A percentile compares a stretch with the other conserved stretches of the same genome.
These are phyloP conservation scores for Apiospora saccharicola DNA, from an alignment of 2,329 filamentous ascomycete species.

Conservation along the genomic window DNA sequence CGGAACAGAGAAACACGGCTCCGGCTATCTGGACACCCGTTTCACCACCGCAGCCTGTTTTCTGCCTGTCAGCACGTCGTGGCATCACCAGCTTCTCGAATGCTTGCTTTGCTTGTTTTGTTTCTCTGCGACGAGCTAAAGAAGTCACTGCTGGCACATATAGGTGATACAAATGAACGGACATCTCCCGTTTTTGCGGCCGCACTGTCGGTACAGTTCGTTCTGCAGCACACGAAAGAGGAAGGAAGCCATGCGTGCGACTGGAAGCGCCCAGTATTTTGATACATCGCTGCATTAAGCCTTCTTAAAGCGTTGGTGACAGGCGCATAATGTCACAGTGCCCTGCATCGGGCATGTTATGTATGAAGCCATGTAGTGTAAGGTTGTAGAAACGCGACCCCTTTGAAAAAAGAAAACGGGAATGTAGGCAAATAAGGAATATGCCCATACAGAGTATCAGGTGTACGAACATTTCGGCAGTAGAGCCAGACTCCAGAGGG, in stretches of 20 bases:
- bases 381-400: background rate
- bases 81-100: background rate
- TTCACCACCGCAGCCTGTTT: too few relatives aligned
- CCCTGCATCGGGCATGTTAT: background rate
- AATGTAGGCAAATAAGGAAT: background rate
- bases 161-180: background rate
- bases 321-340: background rate
- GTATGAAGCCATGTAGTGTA: background rate
- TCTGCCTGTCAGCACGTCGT: conserved; percentile 1
- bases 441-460: background rate
- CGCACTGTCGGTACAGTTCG: background rate
- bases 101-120: background rate
- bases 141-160: background rate
- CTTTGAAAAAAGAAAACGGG: background rate
- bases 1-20: background rate
- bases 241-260: background rate
- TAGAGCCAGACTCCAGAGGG: background rate
- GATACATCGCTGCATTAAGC: background rate
- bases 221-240: background rate
- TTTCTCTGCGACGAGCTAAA: background rate
- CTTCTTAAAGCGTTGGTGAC: background rate
- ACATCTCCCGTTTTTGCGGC: background rate
- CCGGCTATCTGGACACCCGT: background rate
- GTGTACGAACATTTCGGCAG: background rate
- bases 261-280: background rate